Evolutionary conservation across 148 eudicot genomes (phyloP).

Genomic region (Rhododendron griersonianum): DNA sequence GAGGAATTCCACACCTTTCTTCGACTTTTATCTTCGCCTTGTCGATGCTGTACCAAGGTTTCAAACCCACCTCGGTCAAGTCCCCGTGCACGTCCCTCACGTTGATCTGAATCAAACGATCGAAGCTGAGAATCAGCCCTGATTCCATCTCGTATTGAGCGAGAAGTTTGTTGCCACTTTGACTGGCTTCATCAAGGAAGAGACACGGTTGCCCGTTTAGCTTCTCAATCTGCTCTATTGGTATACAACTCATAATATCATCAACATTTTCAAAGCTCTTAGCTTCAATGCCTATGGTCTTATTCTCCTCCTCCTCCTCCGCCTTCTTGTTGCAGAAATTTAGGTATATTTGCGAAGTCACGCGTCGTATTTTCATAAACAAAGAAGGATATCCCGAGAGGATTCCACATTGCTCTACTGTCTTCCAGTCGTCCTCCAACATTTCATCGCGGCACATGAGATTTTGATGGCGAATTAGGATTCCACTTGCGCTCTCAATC

Average conservation of each 20-base stretch:
- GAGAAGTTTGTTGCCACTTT: not conserved
- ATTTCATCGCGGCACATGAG: not conserved
- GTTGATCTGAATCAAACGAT: not conserved
- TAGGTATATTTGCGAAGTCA: not conserved
- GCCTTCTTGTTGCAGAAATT: not conserved
- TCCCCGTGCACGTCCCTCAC: not conserved
- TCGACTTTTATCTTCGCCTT: not conserved
- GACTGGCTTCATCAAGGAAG: not conserved
- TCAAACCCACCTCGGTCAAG: not conserved
- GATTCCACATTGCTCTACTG: not conserved
- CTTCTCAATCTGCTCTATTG: not conserved
- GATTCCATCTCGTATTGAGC: not conserved
- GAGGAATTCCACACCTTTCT: not conserved
- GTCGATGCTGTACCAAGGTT: not conserved
- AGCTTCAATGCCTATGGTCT: not conserved
- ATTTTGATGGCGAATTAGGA: not conserved
- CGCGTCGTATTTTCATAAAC: not conserved
- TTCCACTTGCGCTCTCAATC: not conserved
- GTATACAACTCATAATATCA: not conserved
- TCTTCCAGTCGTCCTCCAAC: not conserved
- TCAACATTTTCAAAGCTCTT: not conserved
- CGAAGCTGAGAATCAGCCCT: not conserved
- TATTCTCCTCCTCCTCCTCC: not conserved
- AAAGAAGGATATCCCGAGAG: not conserved
- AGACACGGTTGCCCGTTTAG: not conserved